Evolutionary conservation across 371 early-diverging fungal species (phyloP), one percentile per base, ranked within the genome.

Genomic region (Lichtheimia ramosa): DNA sequence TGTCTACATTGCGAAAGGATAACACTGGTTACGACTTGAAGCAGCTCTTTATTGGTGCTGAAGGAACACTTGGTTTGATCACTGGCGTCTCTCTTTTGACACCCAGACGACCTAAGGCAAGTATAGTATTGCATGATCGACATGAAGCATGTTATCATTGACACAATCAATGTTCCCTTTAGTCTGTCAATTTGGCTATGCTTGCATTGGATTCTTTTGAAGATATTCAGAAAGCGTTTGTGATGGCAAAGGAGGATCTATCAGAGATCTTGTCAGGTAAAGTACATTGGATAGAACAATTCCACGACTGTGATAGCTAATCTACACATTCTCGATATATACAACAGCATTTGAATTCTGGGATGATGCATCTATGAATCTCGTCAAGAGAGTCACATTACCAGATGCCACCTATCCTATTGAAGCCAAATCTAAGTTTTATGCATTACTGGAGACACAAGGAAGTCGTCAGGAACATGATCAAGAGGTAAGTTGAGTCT

Each of bases 31-130:
- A 90, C 61, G 94, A 95, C 61, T 69, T 94, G 27, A 93, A 93
- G 74, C 94, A 94, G 64, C 75, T 95, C 41, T 92, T 94, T 61
- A 92, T 95, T 65, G 95, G 95, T 13, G 84, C 92, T 14, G 95
- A 95, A 68, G 95, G 95, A 18, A 89, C 92, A 5, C 69, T 95
- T 62, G 95, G 95, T 12, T 65, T 95, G 28, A 83, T 95, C 50
- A 95, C 95, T 4, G 89, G 83, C 46, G 91, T 92, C 7, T 87
- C 93, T 0, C 81, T 95, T 13, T 56, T 73, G 46, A 79, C 80
- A 2, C 80, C 80, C 51, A 66, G 66, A 43, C 64, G 69, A 20
- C 64, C 80, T 13, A 76, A 67, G 66, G 71, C 69, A 51, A 12
- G 39, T 41, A n/a, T n/a, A n/a, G 21, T 2, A 25, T 23, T 4